phyloP scores from a whole-genome alignment of 352 stramenopile species.

The Pythium apleroticum region DNA sequence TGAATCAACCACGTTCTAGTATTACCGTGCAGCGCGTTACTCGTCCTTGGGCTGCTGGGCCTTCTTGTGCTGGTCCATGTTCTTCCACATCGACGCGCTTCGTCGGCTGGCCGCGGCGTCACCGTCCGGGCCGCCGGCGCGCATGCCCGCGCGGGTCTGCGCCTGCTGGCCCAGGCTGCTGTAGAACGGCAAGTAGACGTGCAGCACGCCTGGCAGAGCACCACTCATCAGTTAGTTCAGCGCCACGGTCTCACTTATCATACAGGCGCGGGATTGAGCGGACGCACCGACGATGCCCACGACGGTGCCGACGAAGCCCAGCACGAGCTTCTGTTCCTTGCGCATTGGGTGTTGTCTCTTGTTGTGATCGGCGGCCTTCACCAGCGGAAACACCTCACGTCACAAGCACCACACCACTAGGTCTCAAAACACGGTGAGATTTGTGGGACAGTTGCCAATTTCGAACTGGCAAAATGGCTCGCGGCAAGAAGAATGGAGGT shows the following conservation, averaged over 20 bases:
- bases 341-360: conserved; percentile 19
- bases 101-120: conserved; percentile 7
- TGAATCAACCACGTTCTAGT: background rate
- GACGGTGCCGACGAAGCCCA: conserved; percentile 33
- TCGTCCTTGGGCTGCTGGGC: conserved; percentile 12
- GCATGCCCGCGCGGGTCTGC: conserved; percentile 30
- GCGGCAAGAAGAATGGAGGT: conserved; percentile 9
- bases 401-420: background rate
- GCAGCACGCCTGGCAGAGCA: conserved; percentile 22
- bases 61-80: conserved; percentile 33
- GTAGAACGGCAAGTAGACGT: conserved; percentile 46
- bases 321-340: conserved; percentile 36
- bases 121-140: background rate
- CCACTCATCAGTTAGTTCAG: too few species aligned
- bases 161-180: conserved; percentile 36
- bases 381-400: background rate
- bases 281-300: conserved; percentile 29
- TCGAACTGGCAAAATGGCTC: conserved; percentile 11
- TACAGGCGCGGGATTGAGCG: background rate
- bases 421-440: conserved; percentile 3
- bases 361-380: background rate
- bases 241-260: too few species aligned
- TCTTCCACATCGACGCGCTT: conserved; percentile 48
- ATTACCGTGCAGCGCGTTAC: background rate
- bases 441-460: background rate